A percentile compares a stretch with the other conserved stretches of the same genome.
These are phyloP conservation scores for Bretschneidera sinensis DNA, from an alignment of 345 rosid species.

Conservation along the genomic window DNA sequence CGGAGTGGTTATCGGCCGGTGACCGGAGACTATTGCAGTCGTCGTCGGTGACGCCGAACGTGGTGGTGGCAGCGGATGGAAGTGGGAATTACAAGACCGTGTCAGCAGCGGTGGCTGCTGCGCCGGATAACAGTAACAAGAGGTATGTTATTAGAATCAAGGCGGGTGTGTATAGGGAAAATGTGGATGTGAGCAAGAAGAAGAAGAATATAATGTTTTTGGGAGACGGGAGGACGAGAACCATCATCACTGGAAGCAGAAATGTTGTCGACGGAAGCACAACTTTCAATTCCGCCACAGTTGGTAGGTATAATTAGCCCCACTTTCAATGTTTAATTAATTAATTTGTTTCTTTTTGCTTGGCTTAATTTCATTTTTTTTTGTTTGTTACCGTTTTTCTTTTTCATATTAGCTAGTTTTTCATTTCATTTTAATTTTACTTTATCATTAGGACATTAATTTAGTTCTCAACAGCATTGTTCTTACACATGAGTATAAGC, in stretches of 20 bases:
- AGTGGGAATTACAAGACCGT: constrained; percentile 64
- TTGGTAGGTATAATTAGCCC: constrained; percentile 78
- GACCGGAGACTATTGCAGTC: constrained; percentile 73
- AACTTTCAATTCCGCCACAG: constrained; percentile 83
- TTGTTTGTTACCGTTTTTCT: neutral
- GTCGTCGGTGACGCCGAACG: constrained; percentile 46
- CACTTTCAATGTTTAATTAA: neutral
- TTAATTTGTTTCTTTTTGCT: neutral
- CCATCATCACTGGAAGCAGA: constrained; percentile 68
- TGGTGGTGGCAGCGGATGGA: constrained; percentile 81
- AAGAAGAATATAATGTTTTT: constrained; percentile 74
- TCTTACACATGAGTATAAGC: too few relatives aligned
- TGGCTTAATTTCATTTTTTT: neutral
- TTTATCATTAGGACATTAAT: too few relatives aligned
- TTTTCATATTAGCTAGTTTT: too few relatives aligned
- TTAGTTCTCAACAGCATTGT: too few relatives aligned
- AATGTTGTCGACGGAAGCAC: constrained; percentile 89
- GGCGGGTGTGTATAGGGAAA: constrained; percentile 78
- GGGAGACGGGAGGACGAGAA: constrained; percentile 71
- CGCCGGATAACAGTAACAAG: constrained; percentile 52
- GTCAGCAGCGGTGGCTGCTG: constrained; percentile 63
- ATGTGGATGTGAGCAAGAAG: constrained; percentile 61
- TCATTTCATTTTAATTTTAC: too few relatives aligned
- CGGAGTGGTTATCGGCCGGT: constrained; percentile 71
- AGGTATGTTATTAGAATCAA: constrained; percentile 69